Conservation (phyloP, 176 grass and related monocot species). For the Alopecurus myosuroides region DNA sequence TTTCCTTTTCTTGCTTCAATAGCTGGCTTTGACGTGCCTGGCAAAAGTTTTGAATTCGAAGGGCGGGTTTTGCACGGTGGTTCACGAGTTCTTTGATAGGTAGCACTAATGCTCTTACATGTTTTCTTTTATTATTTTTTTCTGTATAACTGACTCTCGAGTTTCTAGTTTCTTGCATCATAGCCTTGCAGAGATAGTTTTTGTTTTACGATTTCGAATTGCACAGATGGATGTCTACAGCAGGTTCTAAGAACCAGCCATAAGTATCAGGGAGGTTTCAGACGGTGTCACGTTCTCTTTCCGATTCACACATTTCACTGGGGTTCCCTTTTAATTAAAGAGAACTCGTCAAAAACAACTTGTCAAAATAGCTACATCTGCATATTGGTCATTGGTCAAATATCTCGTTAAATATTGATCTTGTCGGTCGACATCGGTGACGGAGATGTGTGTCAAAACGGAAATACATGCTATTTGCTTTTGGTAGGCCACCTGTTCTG, state of each 20-base stretch:
- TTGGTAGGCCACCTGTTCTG: not conserved
- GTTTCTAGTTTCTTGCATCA: not conserved
- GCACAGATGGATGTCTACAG: not conserved
- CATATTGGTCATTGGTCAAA: not conserved
- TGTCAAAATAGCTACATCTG: not conserved
- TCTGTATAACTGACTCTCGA: not conserved
- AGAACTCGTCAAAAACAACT: not conserved
- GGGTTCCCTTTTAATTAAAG: not conserved
- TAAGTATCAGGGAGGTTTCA: not conserved
- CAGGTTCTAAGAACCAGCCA: not conserved
- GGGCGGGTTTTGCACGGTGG: not conserved
- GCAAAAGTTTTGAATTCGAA: constrained; percentile 29
- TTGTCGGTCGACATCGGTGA: not conserved
- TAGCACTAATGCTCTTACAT: constrained; percentile 6
- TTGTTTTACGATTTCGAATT: not conserved
- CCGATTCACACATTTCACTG: not conserved
- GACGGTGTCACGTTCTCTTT: not conserved
- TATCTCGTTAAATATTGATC: not conserved
- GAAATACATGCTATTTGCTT: not conserved
- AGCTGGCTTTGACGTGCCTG: not conserved
- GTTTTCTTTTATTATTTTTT: not conserved
- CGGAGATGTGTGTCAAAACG: not conserved
- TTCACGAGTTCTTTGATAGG: constrained; percentile 19
- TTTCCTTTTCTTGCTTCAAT: not conserved
- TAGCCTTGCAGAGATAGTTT: not conserved